phyloP scores from a whole-genome alignment of 495 filamentous ascomycete species.

The Paragyromitra xinjiangensis region DNA sequence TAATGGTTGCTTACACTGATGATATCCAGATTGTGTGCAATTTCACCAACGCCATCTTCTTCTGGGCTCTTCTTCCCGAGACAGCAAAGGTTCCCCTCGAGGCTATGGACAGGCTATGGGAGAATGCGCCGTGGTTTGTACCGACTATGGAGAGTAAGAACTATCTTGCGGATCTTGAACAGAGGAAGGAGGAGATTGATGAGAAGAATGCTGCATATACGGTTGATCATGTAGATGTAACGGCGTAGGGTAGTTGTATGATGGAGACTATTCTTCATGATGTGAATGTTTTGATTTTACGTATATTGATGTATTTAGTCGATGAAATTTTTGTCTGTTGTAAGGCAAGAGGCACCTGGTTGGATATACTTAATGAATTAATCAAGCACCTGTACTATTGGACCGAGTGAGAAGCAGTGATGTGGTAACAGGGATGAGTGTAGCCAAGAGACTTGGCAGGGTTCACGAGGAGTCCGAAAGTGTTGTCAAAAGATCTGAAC shows the following conservation, averaged over 20 bases:
- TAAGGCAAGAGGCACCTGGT: not conserved
- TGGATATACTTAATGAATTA: too few relatives aligned
- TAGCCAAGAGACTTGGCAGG: constrained; percentile 43
- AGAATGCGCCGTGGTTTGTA: constrained; percentile 73
- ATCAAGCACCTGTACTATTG: not conserved
- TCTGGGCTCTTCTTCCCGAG: constrained; percentile 72
- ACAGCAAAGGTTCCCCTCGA: constrained; percentile 72
- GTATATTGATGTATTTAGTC: constrained; percentile 9
- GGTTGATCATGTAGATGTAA: constrained; percentile 21
- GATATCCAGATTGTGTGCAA: constrained; percentile 61
- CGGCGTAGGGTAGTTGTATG: not conserved
- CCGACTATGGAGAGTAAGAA: constrained; percentile 61
- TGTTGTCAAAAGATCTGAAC: not conserved
- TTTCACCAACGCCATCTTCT: constrained; percentile 70
- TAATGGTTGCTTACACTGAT: not conserved
- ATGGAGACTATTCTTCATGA: not conserved
- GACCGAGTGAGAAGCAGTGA: constrained; percentile 31
- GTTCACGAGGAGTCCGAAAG: not conserved
- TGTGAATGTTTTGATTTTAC: not conserved
- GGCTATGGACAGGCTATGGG: constrained; percentile 76
- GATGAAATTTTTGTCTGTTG: not conserved
- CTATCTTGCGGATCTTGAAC: constrained; percentile 61
- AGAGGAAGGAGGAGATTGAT: constrained; percentile 61
- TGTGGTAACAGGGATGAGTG: not conserved
- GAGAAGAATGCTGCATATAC: constrained; percentile 57